A percentile compares a stretch with the other conserved stretches of the same genome.
Evolutionary conservation across 345 rosid genomes (phyloP).

Genomic region (Euphorbia pulcherrima): DNA sequence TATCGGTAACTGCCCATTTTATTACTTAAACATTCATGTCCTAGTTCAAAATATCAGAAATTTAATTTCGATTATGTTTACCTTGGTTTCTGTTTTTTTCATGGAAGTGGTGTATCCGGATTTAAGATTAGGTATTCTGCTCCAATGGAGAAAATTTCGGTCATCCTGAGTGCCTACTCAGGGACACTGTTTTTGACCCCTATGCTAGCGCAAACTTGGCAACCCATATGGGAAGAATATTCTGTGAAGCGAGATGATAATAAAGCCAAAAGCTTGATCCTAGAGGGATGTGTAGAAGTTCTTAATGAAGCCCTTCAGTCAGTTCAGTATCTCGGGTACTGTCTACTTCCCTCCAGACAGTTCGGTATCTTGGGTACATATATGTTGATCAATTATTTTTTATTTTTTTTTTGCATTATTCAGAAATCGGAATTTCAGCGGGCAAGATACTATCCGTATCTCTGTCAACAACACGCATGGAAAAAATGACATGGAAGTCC

Average conservation of each 20-base stretch:
- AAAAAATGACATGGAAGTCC: conserved; percentile 53
- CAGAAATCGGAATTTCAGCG: conserved; percentile 76
- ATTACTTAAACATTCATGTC: not conserved
- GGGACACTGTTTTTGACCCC: conserved; percentile 63
- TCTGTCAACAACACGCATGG: conserved; percentile 75
- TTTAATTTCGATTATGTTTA: not conserved
- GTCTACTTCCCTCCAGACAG: not conserved
- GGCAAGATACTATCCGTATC: conserved; percentile 57
- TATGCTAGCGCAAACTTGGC: conserved; percentile 63
- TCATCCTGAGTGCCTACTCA: conserved; percentile 48
- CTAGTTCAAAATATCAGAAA: not conserved
- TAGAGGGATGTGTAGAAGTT: conserved; percentile 59
- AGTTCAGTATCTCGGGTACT: conserved; percentile 81
- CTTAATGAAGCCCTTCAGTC: conserved; percentile 69
- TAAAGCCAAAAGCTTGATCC: conserved; percentile 41
- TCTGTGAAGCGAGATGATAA: conserved; percentile 39
- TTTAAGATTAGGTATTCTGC: conserved; percentile 69
- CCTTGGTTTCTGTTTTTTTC: conserved; percentile 4
- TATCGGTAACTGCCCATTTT: conserved; percentile 40
- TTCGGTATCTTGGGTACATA: not conserved
- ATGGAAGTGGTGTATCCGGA: conserved; percentile 66
- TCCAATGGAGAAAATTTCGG: conserved; percentile 57
- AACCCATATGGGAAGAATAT: conserved; percentile 47
- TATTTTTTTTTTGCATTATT: conserved; percentile 9
- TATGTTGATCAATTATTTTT: not conserved